Conservation (phyloP, 345 rosid species). For the Streptanthus diversifolius region DNA sequence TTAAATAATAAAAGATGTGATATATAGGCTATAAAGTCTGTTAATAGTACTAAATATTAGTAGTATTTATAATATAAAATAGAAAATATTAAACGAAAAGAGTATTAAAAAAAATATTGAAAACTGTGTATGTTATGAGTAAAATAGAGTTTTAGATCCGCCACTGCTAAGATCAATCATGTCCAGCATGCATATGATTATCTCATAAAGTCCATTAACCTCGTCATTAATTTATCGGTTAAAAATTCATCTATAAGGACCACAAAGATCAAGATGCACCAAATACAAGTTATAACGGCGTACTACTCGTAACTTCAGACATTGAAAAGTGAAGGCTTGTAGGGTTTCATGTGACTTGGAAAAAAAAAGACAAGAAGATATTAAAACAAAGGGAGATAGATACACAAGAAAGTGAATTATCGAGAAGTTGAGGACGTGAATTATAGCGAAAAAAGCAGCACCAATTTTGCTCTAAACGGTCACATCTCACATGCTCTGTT, state of each 20-base stretch:
- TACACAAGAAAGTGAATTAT: constrained; percentile 33
- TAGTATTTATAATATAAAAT: too few species aligned
- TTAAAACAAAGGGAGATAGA: constrained; percentile 37
- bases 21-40: too few species aligned
- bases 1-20: too few species aligned
- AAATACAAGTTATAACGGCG: constrained; percentile 15
- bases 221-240: neutral
- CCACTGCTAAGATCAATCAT: too few species aligned
- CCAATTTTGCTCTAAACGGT: constrained; percentile 32
- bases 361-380: constrained; percentile 12
- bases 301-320: constrained; percentile 12
- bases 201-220: neutral
- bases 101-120: too few species aligned
- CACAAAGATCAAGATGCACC: neutral
- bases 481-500: constrained; percentile 41
- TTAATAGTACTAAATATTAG: too few species aligned
- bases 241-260: neutral
- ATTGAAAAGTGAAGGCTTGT: constrained; percentile 22
- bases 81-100: too few species aligned
- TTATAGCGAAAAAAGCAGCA: constrained; percentile 21
- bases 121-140: too few species aligned
- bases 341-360: constrained; percentile 33
- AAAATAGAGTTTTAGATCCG: too few species aligned
- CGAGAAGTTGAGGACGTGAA: constrained; percentile 36
- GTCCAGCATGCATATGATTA: neutral